phyloP scores from a whole-genome alignment of 768 basidiomycete genomes.

The Russula earlei region DNA sequence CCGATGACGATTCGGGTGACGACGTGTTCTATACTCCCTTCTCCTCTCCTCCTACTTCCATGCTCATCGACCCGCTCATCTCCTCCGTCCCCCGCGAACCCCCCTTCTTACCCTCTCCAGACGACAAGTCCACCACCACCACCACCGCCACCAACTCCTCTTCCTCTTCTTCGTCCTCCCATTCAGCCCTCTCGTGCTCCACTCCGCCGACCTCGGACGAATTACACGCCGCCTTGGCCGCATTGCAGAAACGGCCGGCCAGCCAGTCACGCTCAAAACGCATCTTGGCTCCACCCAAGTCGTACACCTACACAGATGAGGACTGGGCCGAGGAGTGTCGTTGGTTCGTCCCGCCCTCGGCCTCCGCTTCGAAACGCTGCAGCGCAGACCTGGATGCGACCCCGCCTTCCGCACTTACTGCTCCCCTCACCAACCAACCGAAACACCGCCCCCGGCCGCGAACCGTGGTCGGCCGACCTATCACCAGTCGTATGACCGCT shows the following conservation, averaged over 20 bases:
- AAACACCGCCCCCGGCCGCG: slow-evolving; percentile 18
- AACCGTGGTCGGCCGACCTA: slow-evolving; percentile 19
- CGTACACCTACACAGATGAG: slow-evolving; percentile 38
- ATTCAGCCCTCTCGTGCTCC: slow-evolving; percentile 8
- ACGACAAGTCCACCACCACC: slow-evolving; percentile 7
- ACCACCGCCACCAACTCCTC: slow-evolving; percentile 22
- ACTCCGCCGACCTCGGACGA: slow-evolving; percentile 20
- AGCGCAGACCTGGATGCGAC: not conserved
- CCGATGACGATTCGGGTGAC: not conserved
- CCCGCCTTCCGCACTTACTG: not conserved
- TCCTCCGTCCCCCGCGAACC: not conserved
- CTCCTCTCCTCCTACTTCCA: slow-evolving; percentile 18
- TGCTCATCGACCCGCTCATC: slow-evolving; percentile 8
- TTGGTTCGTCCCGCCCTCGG: slow-evolving; percentile 42
- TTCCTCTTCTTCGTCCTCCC: not conserved
- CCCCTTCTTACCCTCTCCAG: not conserved
- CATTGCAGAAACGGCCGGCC: not conserved
- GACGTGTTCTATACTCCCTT: slow-evolving; percentile 19
- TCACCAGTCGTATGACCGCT: slow-evolving; percentile 29
- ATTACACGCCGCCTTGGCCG: not conserved
- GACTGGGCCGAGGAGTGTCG: slow-evolving; percentile 64
- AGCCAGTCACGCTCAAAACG: not conserved
- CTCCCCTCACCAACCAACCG: not conserved
- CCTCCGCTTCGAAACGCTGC: slow-evolving; percentile 12
- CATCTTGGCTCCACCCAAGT: slow-evolving; percentile 9